phyloP scores from a whole-genome alignment of 129 eudicot genomes.

The Ambrosia artemisiifolia region DNA sequence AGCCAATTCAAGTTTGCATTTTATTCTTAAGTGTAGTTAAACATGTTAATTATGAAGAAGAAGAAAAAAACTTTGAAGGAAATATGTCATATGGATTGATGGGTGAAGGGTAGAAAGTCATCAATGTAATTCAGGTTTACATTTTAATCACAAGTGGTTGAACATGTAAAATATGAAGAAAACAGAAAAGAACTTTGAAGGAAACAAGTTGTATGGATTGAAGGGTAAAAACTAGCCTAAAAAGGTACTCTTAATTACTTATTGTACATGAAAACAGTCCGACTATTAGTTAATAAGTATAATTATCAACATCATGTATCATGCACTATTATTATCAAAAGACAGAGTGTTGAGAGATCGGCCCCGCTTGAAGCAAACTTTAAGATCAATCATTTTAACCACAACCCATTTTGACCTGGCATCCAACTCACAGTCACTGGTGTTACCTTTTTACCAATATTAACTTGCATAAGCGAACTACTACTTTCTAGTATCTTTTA shows the following conservation, averaged over 20 bases:
- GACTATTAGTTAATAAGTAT: not conserved
- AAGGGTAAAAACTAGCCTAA: not conserved
- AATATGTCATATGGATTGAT: not conserved
- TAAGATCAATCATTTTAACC: no score
- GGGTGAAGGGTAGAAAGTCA: not conserved
- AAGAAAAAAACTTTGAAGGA: not conserved
- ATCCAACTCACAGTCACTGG: no score
- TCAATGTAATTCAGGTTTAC: no score
- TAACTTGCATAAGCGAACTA: no score
- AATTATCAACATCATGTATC: not conserved
- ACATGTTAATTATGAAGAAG: not conserved
- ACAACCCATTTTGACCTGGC: not conserved
- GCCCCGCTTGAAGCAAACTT: not conserved
- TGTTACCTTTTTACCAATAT: not conserved
- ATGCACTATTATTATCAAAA: not conserved
- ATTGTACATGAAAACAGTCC: not conserved
- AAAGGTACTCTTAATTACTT: not conserved
- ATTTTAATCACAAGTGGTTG: no score
- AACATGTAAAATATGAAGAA: no score
- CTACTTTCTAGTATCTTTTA: not conserved
- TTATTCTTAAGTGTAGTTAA: not conserved
- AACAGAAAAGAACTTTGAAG: not conserved
- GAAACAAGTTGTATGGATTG: not conserved
- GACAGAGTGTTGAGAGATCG: not conserved
- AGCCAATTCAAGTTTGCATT: no score